phyloP scores from a whole-genome alignment of 1,284 basidiomycete genomes.

The Porodaedalea pini region DNA sequence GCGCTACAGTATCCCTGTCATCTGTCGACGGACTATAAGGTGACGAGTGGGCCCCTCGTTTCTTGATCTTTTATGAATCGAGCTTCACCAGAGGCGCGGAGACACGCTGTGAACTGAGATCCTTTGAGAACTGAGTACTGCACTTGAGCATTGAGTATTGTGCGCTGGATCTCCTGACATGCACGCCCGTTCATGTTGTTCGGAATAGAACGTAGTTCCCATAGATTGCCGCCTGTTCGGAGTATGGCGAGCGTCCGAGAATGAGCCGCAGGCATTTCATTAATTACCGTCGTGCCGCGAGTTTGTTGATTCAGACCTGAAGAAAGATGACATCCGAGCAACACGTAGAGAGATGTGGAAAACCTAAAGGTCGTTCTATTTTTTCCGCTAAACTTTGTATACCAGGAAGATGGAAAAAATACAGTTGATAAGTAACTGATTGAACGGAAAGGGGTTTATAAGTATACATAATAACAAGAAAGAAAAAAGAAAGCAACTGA shows the following conservation, averaged over 20 bases:
- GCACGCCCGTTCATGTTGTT: too few species aligned
- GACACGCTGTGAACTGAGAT: too few species aligned
- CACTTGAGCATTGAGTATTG: too few species aligned
- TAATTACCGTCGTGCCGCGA: not conserved
- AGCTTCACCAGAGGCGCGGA: too few species aligned
- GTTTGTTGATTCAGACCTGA: not conserved
- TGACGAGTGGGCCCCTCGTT: too few species aligned
- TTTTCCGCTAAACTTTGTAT: not conserved
- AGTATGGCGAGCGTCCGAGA: not conserved
- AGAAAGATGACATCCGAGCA: not conserved
- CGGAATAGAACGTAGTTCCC: too few species aligned
- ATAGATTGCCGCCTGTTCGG: not conserved
- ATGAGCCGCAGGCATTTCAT: not conserved
- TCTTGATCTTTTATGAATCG: too few species aligned
- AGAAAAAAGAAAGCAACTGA: not conserved
- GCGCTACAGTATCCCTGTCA: too few species aligned
- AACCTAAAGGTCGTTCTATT: not conserved
- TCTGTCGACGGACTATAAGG: too few species aligned
- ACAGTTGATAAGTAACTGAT: not conserved
- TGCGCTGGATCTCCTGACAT: too few species aligned
- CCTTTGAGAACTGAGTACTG: too few species aligned
- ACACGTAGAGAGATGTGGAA: not conserved
- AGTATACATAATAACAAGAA: not conserved
- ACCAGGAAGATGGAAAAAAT: not conserved
- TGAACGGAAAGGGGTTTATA: not conserved